phyloP scores from a whole-genome alignment of 1,284 basidiomycete genomes.

The Fomitopsis schrenkii region DNA sequence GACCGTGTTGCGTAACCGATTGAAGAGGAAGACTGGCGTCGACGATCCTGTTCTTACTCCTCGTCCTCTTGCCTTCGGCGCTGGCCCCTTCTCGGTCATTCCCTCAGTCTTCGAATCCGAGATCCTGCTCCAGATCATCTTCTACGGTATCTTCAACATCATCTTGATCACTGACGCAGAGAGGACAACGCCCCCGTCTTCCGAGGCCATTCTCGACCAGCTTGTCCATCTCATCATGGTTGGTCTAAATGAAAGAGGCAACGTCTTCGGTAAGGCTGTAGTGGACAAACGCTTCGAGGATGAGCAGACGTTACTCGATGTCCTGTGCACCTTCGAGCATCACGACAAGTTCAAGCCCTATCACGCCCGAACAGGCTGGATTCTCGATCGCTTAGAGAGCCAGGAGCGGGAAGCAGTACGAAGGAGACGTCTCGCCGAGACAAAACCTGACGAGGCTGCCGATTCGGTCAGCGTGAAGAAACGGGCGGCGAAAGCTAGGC shows the following conservation, averaged over 20 bases:
- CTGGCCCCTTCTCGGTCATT: constrained; percentile 66
- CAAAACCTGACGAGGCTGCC: constrained; percentile 32
- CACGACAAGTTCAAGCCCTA: constrained; percentile 71
- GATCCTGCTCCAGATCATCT: constrained; percentile 71
- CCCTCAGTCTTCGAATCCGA: constrained; percentile 61
- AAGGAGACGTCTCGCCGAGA: constrained; percentile 41
- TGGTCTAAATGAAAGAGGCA: constrained; percentile 66
- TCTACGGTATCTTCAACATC: constrained; percentile 72
- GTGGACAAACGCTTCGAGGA: constrained; percentile 53
- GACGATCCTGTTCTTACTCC: constrained; percentile 75
- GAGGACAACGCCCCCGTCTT: constrained; percentile 60
- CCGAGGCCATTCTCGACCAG: constrained; percentile 89
- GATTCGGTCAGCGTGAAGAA: constrained; percentile 70
- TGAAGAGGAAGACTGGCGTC: constrained; percentile 63
- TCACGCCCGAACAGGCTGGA: constrained; percentile 70
- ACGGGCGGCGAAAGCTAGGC: constrained; percentile 77
- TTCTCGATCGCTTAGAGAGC: constrained; percentile 57
- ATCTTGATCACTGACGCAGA: constrained; percentile 55
- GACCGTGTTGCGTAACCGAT: constrained; percentile 63
- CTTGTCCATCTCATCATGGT: constrained; percentile 84
- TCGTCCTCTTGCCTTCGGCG: constrained; percentile 56
- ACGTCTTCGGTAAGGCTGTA: constrained; percentile 57
- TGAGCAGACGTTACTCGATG: constrained; percentile 61
- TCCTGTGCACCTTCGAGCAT: constrained; percentile 74
- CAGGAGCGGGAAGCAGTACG: constrained; percentile 55